phyloP scores from a whole-genome alignment of 2,329 filamentous ascomycete genomes.

The Calonectria pseudoreteaudii region DNA sequence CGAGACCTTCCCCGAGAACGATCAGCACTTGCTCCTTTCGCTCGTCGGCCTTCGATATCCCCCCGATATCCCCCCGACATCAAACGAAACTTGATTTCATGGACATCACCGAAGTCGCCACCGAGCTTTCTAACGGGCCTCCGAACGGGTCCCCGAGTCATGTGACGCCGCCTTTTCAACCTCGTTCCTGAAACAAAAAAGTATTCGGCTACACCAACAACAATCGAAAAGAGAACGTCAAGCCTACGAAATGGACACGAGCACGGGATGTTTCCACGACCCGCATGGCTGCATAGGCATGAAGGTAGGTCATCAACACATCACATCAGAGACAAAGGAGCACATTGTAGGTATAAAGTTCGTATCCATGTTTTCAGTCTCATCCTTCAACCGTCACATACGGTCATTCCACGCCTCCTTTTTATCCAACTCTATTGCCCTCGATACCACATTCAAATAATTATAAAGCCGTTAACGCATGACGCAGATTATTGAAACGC shows the following conservation, averaged over 20 bases:
- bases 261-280: not conserved
- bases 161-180: constrained; percentile 1
- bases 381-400: constrained; percentile 34
- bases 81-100: not conserved
- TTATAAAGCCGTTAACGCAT: constrained; percentile 45
- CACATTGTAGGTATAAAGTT: not conserved
- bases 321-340: not conserved
- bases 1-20: not conserved
- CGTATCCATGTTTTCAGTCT: constrained; percentile 27
- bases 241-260: not conserved
- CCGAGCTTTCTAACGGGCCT: not conserved
- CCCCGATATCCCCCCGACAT: not conserved
- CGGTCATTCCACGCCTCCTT: constrained; percentile 31
- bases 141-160: not conserved
- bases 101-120: not conserved
- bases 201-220: not conserved
- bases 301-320: not conserved
- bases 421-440: constrained; percentile 38
- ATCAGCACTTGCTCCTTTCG: not conserved
- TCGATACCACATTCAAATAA: constrained; percentile 34
- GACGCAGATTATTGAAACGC: constrained; percentile 39
- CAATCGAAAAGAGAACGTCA: not conserved
- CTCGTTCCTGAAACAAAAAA: not conserved
- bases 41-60: not conserved
- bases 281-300: too few relatives aligned